Evolutionary conservation across 2,329 filamentous ascomycete genomes (phyloP).

Genomic region (Geosmithia putterillii): DNA sequence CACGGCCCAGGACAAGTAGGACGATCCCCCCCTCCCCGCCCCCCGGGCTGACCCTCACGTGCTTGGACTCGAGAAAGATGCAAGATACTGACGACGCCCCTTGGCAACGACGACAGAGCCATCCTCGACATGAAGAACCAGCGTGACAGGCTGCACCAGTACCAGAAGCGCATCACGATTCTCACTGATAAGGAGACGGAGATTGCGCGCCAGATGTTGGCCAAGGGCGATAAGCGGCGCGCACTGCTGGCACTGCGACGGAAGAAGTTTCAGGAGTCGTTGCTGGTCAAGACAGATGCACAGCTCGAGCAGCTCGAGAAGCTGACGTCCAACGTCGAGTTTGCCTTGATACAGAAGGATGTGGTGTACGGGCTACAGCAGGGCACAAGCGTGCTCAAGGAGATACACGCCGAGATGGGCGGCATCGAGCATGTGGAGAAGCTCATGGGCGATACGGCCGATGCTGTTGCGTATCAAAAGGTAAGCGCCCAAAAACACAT

Average conservation of each 20-base stretch:
- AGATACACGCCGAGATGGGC: constrained; percentile 93
- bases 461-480: constrained; percentile 83
- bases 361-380: constrained; percentile 86
- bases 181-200: constrained; percentile 81
- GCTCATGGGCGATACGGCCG: constrained; percentile 83
- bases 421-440: constrained; percentile 90
- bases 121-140: constrained; percentile 97
- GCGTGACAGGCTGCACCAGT: constrained; percentile 93
- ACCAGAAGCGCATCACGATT: constrained; percentile 78
- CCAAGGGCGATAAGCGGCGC: constrained; percentile 63
- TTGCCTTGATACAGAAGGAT: constrained; percentile 93
- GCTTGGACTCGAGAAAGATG: background rate
- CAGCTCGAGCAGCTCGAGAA: constrained; percentile 92
- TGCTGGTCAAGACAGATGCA: constrained; percentile 78
- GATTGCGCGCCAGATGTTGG: constrained; percentile 73
- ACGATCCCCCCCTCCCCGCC: background rate
- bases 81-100: constrained; percentile 2
- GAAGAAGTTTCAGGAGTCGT: constrained; percentile 93
- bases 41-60: background rate
- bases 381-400: constrained; percentile 76
- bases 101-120: constrained; percentile 44
- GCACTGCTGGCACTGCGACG: constrained; percentile 81
- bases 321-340: constrained; percentile 81
- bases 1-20: constrained; percentile 74
- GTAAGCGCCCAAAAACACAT: constrained; percentile 29